Conservation (phyloP, 2,329 filamentous ascomycete genomes). For the Verticillium isaacii region DNA sequence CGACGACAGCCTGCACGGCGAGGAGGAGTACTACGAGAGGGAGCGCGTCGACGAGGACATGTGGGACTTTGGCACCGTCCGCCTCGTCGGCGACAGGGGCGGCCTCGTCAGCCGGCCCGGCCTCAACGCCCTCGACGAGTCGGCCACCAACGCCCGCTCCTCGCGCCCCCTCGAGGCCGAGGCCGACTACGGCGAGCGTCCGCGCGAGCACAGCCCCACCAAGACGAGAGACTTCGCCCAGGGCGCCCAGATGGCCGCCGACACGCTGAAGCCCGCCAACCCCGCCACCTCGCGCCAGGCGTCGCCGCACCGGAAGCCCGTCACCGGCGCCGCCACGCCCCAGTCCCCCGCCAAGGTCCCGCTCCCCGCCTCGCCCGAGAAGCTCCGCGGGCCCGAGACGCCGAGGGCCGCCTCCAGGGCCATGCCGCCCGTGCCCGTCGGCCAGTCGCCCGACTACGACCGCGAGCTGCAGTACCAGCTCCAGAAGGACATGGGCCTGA, state of each 20-base stretch:
- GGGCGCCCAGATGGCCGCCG: slow-evolving; percentile 33
- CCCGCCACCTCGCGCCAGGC: slow-evolving; percentile 48
- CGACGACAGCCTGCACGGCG: slow-evolving; percentile 60
- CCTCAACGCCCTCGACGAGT: slow-evolving; percentile 70
- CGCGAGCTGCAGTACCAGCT: slow-evolving; percentile 56
- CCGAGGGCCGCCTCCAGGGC: slow-evolving; percentile 41
- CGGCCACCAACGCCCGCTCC: slow-evolving; percentile 70
- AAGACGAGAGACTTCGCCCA: slow-evolving; percentile 43
- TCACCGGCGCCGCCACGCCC: slow-evolving; percentile 26
- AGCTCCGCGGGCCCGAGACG: slow-evolving; percentile 36
- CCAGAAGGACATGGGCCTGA: slow-evolving; percentile 55
- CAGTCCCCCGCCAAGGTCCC: slow-evolving; percentile 56
- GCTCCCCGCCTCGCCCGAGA: slow-evolving; percentile 55
- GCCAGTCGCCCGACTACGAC: slow-evolving; percentile 56
- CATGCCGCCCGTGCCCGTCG: slow-evolving; percentile 39
- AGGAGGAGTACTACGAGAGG: slow-evolving; percentile 51
- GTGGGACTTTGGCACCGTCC: slow-evolving; percentile 97
- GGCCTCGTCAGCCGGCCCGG: slow-evolving; percentile 52
- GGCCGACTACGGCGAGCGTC: slow-evolving; percentile 47
- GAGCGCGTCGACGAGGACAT: slow-evolving; percentile 70
- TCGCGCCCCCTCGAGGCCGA: slow-evolving; percentile 44
- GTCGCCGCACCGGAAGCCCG: slow-evolving; percentile 56
- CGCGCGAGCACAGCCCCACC: slow-evolving; percentile 44
- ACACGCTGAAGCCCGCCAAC: slow-evolving; percentile 51
- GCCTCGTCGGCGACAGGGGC: slow-evolving; percentile 67